Evolutionary conservation across 2,329 filamentous ascomycete genomes (phyloP), one percentile per base, ranked within the genome.

Genomic region (Ophiosphaerella korrae): DNA sequence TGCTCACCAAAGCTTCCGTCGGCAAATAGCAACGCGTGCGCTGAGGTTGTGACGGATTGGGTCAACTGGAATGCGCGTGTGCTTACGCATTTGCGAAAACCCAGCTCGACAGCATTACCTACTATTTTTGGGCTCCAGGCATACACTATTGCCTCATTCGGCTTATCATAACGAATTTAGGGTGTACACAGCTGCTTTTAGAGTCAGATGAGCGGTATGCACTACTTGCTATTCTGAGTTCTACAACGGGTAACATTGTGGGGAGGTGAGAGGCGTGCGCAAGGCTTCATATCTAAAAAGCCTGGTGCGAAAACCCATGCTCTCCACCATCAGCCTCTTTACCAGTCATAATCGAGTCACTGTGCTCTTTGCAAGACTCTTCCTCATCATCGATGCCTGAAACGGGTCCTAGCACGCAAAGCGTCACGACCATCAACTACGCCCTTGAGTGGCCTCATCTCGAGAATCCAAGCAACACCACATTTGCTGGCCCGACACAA

Each of bases 371-470:
- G 23, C 13, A 21, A 18, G 53, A 60, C 37, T 48, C 55, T 9
- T 46, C 36, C 45, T 45, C 9, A 14, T 41, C 36, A 64, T 70
- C 36, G 66, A 66, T 45, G 47, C 52, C 37, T 56, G 63, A 40
- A 52, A 65, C 16, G 54, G 68, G 9, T 39, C 62, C n/a, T 56
- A 58, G 18, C 63, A 71, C 47, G 74, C 72, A 5, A 63, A 68
- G 74, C 9, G 48, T 71, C 5, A 67, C 63, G 14, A 65, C 64
- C 2, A 58, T 80, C 33, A 74, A 71, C 46, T 72, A 72, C 70
- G 45, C 50, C 6, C 56, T 70, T 13, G 40, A 51, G 14, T 71
- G 67, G 63, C 59, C 62, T 4, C 55, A 62, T 48, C 55, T 73
- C 5, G 58, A 68, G 3, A 62, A 67, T 32, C 68, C 69, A 1